A percentile compares a stretch with the other conserved stretches of the same genome.
These are phyloP conservation scores for Aureobasidium sp. DNA, from an alignment of 2,329 filamentous ascomycete species.

Conservation along the genomic window DNA sequence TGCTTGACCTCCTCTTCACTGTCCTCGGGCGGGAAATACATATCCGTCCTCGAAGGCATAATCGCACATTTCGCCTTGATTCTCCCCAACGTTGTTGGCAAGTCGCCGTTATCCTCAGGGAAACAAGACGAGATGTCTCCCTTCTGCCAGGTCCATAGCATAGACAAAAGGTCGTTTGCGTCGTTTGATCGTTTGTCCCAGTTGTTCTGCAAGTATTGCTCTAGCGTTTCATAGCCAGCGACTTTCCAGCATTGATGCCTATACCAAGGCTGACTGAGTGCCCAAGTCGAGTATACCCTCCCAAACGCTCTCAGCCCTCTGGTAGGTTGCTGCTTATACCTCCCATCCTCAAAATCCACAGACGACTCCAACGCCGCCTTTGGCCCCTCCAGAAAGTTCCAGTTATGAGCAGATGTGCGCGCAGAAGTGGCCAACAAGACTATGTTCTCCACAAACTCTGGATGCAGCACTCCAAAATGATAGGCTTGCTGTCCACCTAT, in stretches of 20 bases:
- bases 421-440: slow-evolving; percentile 48
- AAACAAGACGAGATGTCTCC: slow-evolving; percentile 33
- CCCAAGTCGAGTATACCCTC: slow-evolving; percentile 36
- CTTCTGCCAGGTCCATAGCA: slow-evolving; percentile 38
- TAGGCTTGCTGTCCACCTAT: slow-evolving; percentile 52
- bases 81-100: slow-evolving; percentile 30
- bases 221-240: slow-evolving; percentile 28
- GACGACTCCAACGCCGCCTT: slow-evolving; percentile 42
- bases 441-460: slow-evolving; percentile 41
- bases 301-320: slow-evolving; percentile 34
- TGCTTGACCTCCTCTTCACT: slow-evolving; percentile 32
- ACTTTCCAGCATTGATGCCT: slow-evolving; percentile 32
- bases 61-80: slow-evolving; percentile 34
- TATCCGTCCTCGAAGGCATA: slow-evolving; percentile 36
- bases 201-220: slow-evolving; percentile 28
- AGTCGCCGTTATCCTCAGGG: slow-evolving; percentile 26
- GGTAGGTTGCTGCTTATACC: slow-evolving; percentile 22
- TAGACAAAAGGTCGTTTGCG: slow-evolving; percentile 33
- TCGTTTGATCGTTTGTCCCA: slow-evolving; percentile 23
- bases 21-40: slow-evolving; percentile 37
- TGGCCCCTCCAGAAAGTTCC: slow-evolving; percentile 50
- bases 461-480: slow-evolving; percentile 46
- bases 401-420: slow-evolving; percentile 46
- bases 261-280: slow-evolving; percentile 37
- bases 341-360: slow-evolving; percentile 35